Evolutionary conservation across 345 rosid species (phyloP).

Genomic region (Salix arbutifolia): DNA sequence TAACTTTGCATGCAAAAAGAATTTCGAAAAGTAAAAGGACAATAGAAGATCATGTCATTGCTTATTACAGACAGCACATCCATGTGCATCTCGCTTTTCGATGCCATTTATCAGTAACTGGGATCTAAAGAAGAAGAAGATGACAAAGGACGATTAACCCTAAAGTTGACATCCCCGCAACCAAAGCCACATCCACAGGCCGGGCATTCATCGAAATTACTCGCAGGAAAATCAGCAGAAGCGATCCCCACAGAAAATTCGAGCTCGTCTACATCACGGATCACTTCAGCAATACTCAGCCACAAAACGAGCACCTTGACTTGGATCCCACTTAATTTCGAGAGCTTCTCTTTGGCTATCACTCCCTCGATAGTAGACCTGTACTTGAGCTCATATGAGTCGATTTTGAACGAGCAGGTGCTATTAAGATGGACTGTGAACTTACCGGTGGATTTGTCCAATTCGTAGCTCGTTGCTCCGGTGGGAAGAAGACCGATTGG

Average conservation of each 20-base stretch:
- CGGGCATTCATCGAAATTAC: conserved; percentile 34
- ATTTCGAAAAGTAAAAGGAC: background rate
- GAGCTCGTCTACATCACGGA: conserved; percentile 34
- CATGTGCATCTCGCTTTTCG: background rate
- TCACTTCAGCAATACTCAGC: conserved; percentile 42
- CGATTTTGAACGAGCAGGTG: conserved; percentile 35
- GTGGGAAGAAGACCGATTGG: conserved; percentile 63
- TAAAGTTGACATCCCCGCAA: conserved; percentile 16
- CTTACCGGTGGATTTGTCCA: conserved; percentile 38
- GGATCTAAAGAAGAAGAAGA: background rate
- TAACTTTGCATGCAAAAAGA: background rate
- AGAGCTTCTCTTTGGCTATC: conserved; percentile 33
- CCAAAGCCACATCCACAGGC: conserved; percentile 51
- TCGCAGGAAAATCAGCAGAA: conserved; percentile 36
- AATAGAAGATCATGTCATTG: background rate
- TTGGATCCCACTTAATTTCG: conserved; percentile 34
- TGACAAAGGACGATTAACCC: background rate
- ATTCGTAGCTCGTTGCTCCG: conserved; percentile 33
- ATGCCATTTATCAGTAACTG: background rate
- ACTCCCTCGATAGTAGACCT: conserved; percentile 32
- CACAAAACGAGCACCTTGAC: conserved; percentile 44
- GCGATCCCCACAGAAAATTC: conserved; percentile 48
- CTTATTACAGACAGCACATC: background rate
- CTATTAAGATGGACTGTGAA: conserved; percentile 32
- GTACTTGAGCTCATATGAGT: conserved; percentile 47